These are phyloP conservation scores for Austroboletus festivus DNA, from an alignment of 768 basidiomycete genomes.

Conservation along the genomic window DNA sequence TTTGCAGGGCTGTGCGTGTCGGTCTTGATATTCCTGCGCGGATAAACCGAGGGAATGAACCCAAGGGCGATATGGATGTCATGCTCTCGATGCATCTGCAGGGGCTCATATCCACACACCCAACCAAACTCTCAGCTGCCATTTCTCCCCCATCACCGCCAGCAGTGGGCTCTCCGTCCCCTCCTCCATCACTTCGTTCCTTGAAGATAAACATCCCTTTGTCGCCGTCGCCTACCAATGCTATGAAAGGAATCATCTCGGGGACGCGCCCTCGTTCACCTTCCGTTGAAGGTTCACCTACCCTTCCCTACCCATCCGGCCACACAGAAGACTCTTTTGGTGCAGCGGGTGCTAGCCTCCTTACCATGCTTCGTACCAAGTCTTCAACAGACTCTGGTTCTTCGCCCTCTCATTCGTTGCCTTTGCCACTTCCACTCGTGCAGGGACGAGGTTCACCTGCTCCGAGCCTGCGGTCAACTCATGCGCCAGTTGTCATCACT, in stretches of 20 bases:
- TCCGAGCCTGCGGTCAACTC: constrained; percentile 24
- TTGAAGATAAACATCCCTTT: constrained; percentile 18
- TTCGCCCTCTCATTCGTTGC: constrained; percentile 31
- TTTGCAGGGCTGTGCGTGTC: constrained; percentile 59
- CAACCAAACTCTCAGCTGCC: constrained; percentile 9
- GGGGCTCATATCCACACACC: constrained; percentile 41
- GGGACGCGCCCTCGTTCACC: constrained; percentile 27
- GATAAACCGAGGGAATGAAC: constrained; percentile 49
- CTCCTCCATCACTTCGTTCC: constrained; percentile 28
- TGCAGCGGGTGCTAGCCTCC: constrained; percentile 51
- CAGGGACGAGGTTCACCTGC: constrained; percentile 22
- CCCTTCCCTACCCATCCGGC: constrained; percentile 32
- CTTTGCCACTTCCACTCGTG: constrained; percentile 24
- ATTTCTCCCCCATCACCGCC: constrained; percentile 12
- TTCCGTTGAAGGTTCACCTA: constrained; percentile 44
- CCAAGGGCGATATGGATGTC: constrained; percentile 78
- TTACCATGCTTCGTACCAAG: constrained; percentile 48
- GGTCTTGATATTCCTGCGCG: constrained; percentile 53
- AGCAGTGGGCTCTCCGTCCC: constrained; percentile 26
- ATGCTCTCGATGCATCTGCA: constrained; percentile 78
- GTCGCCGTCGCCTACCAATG: constrained; percentile 14
- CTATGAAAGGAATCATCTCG: constrained; percentile 22
- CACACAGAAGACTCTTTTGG: constrained; percentile 54
- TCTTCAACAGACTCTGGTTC: constrained; percentile 29
- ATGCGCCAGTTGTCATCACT: constrained; percentile 16